These are phyloP conservation scores for Tetracentron sinense DNA, from an alignment of 164 flowering plant genomes.

Conservation along the genomic window DNA sequence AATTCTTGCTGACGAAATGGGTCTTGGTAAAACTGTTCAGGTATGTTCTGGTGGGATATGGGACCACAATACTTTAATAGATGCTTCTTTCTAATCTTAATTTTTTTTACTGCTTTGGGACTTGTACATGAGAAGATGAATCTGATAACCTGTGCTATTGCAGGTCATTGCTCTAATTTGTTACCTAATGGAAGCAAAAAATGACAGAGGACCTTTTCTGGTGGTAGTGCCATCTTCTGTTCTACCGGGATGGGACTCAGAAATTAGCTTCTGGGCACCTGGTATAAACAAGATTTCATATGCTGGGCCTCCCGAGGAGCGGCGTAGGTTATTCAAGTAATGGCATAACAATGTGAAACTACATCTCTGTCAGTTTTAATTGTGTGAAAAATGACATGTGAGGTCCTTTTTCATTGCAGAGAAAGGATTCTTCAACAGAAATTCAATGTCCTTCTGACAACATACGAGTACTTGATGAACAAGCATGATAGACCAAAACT, in stretches of 20 bases:
- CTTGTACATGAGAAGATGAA: slow-evolving; percentile 5
- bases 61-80: background rate
- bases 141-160: slow-evolving; percentile 14
- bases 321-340: slow-evolving; percentile 86
- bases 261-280: slow-evolving; percentile 90
- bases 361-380: background rate
- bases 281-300: slow-evolving; percentile 75
- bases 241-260: slow-evolving; percentile 88
- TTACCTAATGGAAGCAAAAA: slow-evolving; percentile 90
- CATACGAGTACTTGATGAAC: slow-evolving; percentile 97
- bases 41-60: slow-evolving; percentile 24
- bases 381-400: background rate
- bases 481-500: slow-evolving; percentile 95
- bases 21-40: slow-evolving; percentile 99
- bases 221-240: slow-evolving; percentile 99
- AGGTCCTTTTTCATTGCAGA: slow-evolving; percentile 42
- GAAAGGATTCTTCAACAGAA: slow-evolving; percentile 87
- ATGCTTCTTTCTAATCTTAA: background rate
- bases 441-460: slow-evolving; percentile 94
- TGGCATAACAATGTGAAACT: slow-evolving; percentile 9
- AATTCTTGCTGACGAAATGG: slow-evolving; percentile 99
- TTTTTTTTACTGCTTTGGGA: slow-evolving; percentile 1
- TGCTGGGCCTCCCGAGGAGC: slow-evolving; percentile 95
- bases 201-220: slow-evolving; percentile 92
- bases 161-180: slow-evolving; percentile 91